Percentiles rank a stretch among this genome's conserved stretches.
Evolutionary conservation across 2,329 filamentous ascomycete species (phyloP).

Genomic region (Hymenoscyphus albidus): DNA sequence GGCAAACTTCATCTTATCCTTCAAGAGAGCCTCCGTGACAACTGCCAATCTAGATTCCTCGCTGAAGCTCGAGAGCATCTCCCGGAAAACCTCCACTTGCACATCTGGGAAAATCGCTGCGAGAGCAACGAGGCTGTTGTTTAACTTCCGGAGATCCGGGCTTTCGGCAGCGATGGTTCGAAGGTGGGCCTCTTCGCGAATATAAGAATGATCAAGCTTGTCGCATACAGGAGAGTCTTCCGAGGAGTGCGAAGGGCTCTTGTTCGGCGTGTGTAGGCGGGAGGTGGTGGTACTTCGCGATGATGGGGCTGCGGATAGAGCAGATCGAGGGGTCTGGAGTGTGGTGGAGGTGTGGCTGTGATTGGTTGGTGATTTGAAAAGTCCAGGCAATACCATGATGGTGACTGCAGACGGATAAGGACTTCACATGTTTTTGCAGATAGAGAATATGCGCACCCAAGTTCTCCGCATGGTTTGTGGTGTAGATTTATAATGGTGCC

Average conservation of each 20-base stretch:
- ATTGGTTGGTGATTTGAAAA: constrained; percentile 44
- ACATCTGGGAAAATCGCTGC: constrained; percentile 73
- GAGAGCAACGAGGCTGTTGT: constrained; percentile 64
- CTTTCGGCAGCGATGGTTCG: constrained; percentile 45
- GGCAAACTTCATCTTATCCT: constrained; percentile 66
- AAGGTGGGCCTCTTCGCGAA: constrained; percentile 55
- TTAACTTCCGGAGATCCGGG: constrained; percentile 65
- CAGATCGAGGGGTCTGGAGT: constrained; percentile 33
- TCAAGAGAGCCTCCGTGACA: constrained; percentile 72
- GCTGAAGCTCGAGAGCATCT: constrained; percentile 72
- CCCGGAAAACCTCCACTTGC: constrained; percentile 77
- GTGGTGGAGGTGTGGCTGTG: neutral
- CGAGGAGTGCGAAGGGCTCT: constrained; percentile 10
- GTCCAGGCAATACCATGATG: constrained; percentile 48
- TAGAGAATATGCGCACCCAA: constrained; percentile 1
- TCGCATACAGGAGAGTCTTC: constrained; percentile 17
- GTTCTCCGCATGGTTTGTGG: neutral
- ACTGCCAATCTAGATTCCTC: constrained; percentile 73
- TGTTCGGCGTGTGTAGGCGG: constrained; percentile 18
- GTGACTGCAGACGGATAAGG: constrained; percentile 25
- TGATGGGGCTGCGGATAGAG: constrained; percentile 27
- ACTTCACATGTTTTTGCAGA: constrained; percentile 26
- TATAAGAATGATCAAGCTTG: constrained; percentile 39
- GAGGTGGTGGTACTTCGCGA: constrained; percentile 25
- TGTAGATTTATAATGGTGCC: no score